Evolutionary conservation across 192 early-diverging fungal species (phyloP).

Genomic region (Coemansia umbellata): DNA sequence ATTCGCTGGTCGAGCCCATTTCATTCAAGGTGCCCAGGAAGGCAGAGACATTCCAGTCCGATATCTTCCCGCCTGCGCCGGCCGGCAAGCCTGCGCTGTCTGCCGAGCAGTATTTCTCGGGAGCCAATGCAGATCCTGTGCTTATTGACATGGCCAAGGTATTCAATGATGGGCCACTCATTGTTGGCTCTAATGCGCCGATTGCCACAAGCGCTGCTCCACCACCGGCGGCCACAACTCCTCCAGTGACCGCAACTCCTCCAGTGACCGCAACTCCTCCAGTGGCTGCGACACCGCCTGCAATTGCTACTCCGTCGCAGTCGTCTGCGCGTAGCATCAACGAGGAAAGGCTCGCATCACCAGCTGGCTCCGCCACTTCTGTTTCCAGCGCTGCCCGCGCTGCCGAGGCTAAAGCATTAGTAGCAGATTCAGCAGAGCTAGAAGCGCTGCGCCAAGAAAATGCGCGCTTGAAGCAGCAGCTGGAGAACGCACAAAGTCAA

Average conservation of each 20-base stretch:
- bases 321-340: no score
- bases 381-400: conserved; percentile 3
- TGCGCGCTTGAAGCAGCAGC: conserved; percentile 50
- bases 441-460: conserved; percentile 68
- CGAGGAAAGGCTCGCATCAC: no score
- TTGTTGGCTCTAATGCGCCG: conserved; percentile 17
- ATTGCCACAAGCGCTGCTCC: background rate
- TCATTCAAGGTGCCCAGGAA: conserved; percentile 94
- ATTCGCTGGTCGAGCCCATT: conserved; percentile 88
- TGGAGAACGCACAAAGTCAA: conserved; percentile 17
- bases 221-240: background rate
- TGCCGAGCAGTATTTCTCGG: conserved; percentile 89
- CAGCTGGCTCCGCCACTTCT: conserved; percentile 1
- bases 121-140: conserved; percentile 75
- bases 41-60: conserved; percentile 94
- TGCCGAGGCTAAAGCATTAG: conserved; percentile 1
- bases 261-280: background rate
- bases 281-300: background rate
- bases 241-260: conserved; percentile 4
- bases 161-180: conserved; percentile 22
- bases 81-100: conserved; percentile 80
- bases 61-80: conserved; percentile 86
- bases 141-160: conserved; percentile 36
- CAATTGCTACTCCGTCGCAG: background rate
- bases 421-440: conserved; percentile 67